Conservation (phyloP, 495 filamentous ascomycete genomes). For the Eremomyces bilateralis region DNA sequence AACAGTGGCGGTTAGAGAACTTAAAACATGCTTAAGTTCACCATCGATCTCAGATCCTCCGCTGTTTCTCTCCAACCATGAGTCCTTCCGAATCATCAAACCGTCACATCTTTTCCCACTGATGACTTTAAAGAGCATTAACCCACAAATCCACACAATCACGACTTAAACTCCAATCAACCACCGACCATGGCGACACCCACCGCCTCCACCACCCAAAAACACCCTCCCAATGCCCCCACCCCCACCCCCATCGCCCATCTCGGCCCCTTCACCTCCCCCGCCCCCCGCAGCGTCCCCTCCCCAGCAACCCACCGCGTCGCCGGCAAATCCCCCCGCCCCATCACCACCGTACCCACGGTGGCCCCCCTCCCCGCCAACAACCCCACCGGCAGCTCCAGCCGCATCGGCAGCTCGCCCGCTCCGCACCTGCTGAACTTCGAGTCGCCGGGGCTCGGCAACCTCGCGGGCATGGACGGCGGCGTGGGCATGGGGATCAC, state of each 20-base stretch:
- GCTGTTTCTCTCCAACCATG: not conserved
- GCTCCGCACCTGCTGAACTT: slow-evolving; percentile 13
- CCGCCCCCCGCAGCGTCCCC: slow-evolving; percentile 18
- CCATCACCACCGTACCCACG: slow-evolving; percentile 7
- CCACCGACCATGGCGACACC: slow-evolving; percentile 19
- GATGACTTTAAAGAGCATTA: not conserved
- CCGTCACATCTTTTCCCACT: not conserved
- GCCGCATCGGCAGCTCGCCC: slow-evolving; percentile 6
- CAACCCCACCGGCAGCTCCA: slow-evolving; percentile 1
- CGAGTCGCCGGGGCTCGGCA: slow-evolving; percentile 9
- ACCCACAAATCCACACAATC: not conserved
- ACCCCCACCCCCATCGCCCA: slow-evolving; percentile 4
- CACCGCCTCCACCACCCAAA: slow-evolving; percentile 12
- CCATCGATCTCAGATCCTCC: slow-evolving; percentile 4
- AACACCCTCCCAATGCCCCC: slow-evolving; percentile 6
- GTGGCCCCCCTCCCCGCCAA: slow-evolving; percentile 4
- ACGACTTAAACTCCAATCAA: too few relatives aligned
- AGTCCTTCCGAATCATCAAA: not conserved
- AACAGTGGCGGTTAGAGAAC: too few relatives aligned
- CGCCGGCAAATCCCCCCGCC: slow-evolving; percentile 11
- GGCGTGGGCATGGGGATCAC: slow-evolving; percentile 15
- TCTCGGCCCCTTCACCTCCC: slow-evolving; percentile 13
- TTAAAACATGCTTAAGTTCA: not conserved
- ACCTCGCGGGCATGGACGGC: slow-evolving; percentile 7
- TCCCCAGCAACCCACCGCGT: slow-evolving; percentile 10